Conservation (phyloP, 805 yeast genomes). For the Candida pini region DNA sequence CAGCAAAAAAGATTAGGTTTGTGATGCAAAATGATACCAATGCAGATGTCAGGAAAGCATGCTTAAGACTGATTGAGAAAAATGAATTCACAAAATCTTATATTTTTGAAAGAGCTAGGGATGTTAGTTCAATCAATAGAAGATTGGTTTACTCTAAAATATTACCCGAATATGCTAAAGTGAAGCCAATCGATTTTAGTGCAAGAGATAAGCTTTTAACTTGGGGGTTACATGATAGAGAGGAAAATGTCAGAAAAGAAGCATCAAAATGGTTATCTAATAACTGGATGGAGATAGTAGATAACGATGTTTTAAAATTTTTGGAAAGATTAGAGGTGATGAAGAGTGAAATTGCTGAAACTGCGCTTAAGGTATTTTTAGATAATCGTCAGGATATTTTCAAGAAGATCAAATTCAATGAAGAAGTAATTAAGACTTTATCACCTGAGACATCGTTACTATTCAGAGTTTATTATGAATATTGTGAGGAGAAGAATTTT, state of each 20-base stretch:
- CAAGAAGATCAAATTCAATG: slow-evolving; percentile 52
- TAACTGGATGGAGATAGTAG: slow-evolving; percentile 65
- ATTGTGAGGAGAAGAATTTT: slow-evolving; percentile 51
- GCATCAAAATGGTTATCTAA: slow-evolving; percentile 64
- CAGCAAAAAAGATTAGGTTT: slow-evolving; percentile 40
- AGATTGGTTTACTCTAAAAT: slow-evolving; percentile 65
- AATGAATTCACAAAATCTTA: slow-evolving; percentile 46
- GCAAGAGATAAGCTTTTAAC: slow-evolving; percentile 61
- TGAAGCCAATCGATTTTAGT: slow-evolving; percentile 42
- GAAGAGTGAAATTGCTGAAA: slow-evolving; percentile 60
- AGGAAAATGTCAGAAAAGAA: slow-evolving; percentile 62
- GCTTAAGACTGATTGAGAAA: slow-evolving; percentile 63
- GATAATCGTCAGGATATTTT: slow-evolving; percentile 58
- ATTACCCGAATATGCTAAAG: slow-evolving; percentile 61
- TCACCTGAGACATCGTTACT: slow-evolving; percentile 74
- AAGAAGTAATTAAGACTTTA: slow-evolving; percentile 61
- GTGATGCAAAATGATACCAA: slow-evolving; percentile 72
- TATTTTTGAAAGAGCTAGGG: slow-evolving; percentile 78
- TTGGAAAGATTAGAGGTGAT: slow-evolving; percentile 67
- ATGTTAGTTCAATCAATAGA: slow-evolving; percentile 65
- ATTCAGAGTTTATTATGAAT: slow-evolving; percentile 58
- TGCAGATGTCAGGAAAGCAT: slow-evolving; percentile 86
- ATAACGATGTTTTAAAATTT: slow-evolving; percentile 67
- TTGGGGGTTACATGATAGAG: slow-evolving; percentile 90
- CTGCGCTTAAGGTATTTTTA: slow-evolving; percentile 61